Percentiles rank a stretch among this genome's conserved stretches.
These are phyloP conservation scores for Hericium rajendrae DNA, from an alignment of 768 basidiomycete genomes.

Conservation along the genomic window DNA sequence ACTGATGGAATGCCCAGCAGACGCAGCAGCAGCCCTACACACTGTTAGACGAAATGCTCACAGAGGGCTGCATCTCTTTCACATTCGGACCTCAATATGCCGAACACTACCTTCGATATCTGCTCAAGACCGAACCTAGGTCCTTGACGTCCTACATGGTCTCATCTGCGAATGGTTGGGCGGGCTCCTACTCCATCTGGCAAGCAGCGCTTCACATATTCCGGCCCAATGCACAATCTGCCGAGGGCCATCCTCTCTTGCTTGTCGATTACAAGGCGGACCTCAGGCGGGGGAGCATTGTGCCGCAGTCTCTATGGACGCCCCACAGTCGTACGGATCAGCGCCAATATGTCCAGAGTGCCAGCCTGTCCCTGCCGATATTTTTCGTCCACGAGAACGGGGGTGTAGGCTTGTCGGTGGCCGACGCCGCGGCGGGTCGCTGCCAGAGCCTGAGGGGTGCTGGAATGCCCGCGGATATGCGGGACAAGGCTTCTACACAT, in stretches of 20 bases:
- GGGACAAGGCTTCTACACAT: slow-evolving; percentile 12
- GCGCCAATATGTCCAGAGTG: slow-evolving; percentile 11
- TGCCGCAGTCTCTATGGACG: slow-evolving; percentile 10
- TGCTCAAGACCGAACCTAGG: no score
- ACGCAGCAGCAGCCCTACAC: no score
- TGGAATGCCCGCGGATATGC: slow-evolving; percentile 5
- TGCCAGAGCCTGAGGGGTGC: slow-evolving; percentile 8
- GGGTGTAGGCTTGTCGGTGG: slow-evolving; percentile 8
- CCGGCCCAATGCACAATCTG: not conserved
- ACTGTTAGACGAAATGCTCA: no score
- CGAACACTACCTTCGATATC: no score
- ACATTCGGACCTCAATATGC: no score
- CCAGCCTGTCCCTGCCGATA: slow-evolving; percentile 10
- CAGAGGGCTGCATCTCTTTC: no score
- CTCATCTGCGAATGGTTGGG: no score
- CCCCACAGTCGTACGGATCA: slow-evolving; percentile 10
- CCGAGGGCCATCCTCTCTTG: slow-evolving; percentile 5
- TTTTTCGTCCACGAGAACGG: slow-evolving; percentile 13
- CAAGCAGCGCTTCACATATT: no score
- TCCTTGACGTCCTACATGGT: no score
- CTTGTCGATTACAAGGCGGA: slow-evolving; percentile 10
- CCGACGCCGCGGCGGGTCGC: slow-evolving; percentile 10
- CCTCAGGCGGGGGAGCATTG: slow-evolving; percentile 2
- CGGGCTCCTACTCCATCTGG: no score
- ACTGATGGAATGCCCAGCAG: no score